Evolutionary conservation across 139 green algal genomes (phyloP).

Genomic region (Tetraselmis chui): DNA sequence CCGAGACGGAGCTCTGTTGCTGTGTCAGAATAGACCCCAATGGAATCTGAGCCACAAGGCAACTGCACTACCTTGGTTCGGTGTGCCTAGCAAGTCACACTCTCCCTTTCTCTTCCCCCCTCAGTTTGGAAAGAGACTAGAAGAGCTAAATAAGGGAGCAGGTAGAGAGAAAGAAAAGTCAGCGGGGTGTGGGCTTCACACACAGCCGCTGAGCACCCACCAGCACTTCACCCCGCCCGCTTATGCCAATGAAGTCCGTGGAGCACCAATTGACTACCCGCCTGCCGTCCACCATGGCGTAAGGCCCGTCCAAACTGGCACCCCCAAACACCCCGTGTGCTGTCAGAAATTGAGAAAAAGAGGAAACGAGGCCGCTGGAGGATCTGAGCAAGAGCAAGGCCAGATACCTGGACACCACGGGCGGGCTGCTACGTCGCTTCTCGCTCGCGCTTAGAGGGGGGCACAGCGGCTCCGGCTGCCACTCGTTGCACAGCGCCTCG

Average conservation of each 20-base stretch:
- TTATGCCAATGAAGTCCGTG: slow-evolving; percentile 82
- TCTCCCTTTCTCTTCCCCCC: background rate
- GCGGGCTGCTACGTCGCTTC: slow-evolving; percentile 21
- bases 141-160: background rate
- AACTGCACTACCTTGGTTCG: too few species aligned
- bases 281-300: slow-evolving; percentile 39
- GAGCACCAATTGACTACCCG: slow-evolving; percentile 69
- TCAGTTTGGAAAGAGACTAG: background rate
- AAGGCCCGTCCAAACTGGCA: background rate
- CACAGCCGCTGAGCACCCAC: slow-evolving; percentile 13
- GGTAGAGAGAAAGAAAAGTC: too few species aligned
- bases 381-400: slow-evolving; percentile 8
- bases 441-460: slow-evolving; percentile 21
- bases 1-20: too few species aligned
- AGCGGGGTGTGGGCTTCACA: too few species aligned
- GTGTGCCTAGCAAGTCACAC: background rate
- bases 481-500: slow-evolving; percentile 76
- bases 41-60: too few species aligned
- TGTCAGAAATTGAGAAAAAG: background rate
- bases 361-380: slow-evolving; percentile 19
- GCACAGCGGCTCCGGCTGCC: slow-evolving; percentile 76
- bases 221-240: slow-evolving; percentile 35
- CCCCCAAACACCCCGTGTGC: background rate
- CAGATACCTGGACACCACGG: slow-evolving; percentile 37
- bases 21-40: too few species aligned